Percentiles rank a stretch among this genome's conserved stretches.
phyloP scores from a whole-genome alignment of 805 yeast species.

The Ogataea minuta region DNA sequence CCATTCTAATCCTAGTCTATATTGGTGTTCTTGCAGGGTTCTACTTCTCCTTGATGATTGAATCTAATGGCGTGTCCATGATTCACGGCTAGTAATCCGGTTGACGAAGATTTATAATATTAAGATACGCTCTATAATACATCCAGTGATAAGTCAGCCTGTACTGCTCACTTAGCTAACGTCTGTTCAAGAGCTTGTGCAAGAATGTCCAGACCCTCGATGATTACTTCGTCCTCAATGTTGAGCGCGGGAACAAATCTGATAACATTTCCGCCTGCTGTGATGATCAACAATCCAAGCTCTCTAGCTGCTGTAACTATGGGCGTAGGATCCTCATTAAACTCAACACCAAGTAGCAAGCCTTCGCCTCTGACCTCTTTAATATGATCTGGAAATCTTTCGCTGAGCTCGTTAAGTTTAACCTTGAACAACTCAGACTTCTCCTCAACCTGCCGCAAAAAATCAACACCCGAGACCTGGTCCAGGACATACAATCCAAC shows the following conservation, averaged over 20 bases:
- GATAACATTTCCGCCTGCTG: constrained; percentile 89
- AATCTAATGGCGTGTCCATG: constrained; percentile 20
- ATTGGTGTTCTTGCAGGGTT: constrained; percentile 77
- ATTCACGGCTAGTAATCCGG: background rate
- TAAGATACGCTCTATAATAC: background rate
- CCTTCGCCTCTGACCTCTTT: constrained; percentile 85
- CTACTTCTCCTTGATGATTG: constrained; percentile 54
- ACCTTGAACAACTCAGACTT: constrained; percentile 58
- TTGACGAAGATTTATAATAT: too few species aligned
- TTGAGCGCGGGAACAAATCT: constrained; percentile 92
- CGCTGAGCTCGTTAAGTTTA: constrained; percentile 49
- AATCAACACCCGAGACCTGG: constrained; percentile 57
- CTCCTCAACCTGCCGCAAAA: constrained; percentile 56
- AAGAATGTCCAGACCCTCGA: constrained; percentile 70
- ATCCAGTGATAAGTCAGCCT: background rate
- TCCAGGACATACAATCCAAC: constrained; percentile 76
- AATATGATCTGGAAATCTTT: constrained; percentile 59
- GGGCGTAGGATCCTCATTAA: constrained; percentile 58
- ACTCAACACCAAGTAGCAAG: constrained; percentile 79
- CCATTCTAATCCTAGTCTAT: constrained; percentile 78
- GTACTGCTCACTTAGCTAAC: constrained; percentile 12
- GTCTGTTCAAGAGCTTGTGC: constrained; percentile 48
- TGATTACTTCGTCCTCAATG: constrained; percentile 66
- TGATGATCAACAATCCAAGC: constrained; percentile 76
- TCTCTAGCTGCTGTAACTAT: constrained; percentile 73